A percentile compares a stretch with the other conserved stretches of the same genome.
These are phyloP conservation scores for Trypethelium eluteriae DNA, from an alignment of 495 filamentous ascomycete species.

Conservation along the genomic window DNA sequence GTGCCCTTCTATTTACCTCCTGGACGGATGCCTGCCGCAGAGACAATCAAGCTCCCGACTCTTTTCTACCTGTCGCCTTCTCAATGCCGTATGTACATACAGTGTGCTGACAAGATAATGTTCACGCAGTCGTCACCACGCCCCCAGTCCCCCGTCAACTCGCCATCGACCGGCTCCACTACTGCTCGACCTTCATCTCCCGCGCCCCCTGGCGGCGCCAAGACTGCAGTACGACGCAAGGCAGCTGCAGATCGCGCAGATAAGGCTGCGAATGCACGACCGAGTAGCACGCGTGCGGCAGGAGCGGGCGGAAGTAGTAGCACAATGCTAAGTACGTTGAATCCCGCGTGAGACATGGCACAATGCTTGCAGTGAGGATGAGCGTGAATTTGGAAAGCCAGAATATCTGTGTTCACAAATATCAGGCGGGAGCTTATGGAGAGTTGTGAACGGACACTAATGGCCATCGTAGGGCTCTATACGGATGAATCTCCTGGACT, in stretches of 20 bases:
- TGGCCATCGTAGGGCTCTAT: slow-evolving; percentile 63
- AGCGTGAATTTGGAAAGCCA: background rate
- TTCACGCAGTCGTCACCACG: slow-evolving; percentile 63
- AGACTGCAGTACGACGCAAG: slow-evolving; percentile 85
- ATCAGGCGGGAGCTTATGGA: background rate
- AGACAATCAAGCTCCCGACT: background rate
- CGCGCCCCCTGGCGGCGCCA: slow-evolving; percentile 84
- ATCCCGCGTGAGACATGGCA: too few relatives aligned
- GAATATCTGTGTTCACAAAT: background rate
- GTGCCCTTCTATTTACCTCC: background rate
- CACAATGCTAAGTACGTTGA: slow-evolving; percentile 83
- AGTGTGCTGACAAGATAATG: background rate
- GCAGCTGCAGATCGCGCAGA: slow-evolving; percentile 95
- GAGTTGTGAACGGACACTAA: slow-evolving; percentile 21
- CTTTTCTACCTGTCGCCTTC: background rate
- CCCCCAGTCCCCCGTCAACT: slow-evolving; percentile 52
- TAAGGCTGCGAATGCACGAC: slow-evolving; percentile 81
- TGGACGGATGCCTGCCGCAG: background rate
- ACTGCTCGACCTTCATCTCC: slow-evolving; percentile 76
- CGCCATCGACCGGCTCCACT: slow-evolving; percentile 50
- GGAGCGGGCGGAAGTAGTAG: slow-evolving; percentile 93
- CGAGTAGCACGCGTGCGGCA: slow-evolving; percentile 82
- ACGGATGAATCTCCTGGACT: slow-evolving; percentile 94
- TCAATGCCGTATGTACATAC: background rate
- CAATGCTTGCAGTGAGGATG: too few relatives aligned